A percentile compares a stretch with the other conserved stretches of the same genome.
Conservation (phyloP, 768 basidiomycete genomes). For the Auricularia auricula-judae region DNA sequence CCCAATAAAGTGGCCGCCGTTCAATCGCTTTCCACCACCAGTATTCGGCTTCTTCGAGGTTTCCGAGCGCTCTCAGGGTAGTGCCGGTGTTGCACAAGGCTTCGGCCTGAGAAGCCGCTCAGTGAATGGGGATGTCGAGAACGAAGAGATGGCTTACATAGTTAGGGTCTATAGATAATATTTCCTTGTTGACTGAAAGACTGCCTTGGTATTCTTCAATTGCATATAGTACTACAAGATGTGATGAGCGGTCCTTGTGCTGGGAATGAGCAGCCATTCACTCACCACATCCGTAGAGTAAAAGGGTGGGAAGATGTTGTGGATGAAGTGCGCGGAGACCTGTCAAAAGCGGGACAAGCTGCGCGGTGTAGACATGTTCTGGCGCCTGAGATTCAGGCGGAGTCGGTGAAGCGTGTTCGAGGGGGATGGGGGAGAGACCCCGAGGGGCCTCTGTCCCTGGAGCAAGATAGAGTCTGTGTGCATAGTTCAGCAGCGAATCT, state of each 20-base stretch:
- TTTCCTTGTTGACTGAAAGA: slow-evolving; percentile 21
- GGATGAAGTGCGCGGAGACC: slow-evolving; percentile 22
- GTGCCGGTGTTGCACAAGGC: slow-evolving; percentile 33
- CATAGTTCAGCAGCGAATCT: slow-evolving; percentile 23
- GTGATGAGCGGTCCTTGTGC: too few relatives aligned
- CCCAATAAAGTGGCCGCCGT: slow-evolving; percentile 22
- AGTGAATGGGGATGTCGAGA: background rate
- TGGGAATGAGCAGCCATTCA: too few relatives aligned
- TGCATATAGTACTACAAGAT: slow-evolving; percentile 16
- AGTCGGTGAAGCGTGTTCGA: slow-evolving; percentile 1
- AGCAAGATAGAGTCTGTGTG: slow-evolving; percentile 21
- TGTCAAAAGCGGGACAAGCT: slow-evolving; percentile 23
- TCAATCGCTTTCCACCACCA: slow-evolving; percentile 32
- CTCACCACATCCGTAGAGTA: slow-evolving; percentile 24
- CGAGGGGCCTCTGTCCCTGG: slow-evolving; percentile 5
- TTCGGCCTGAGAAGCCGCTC: slow-evolving; percentile 19
- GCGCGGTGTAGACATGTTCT: slow-evolving; percentile 13
- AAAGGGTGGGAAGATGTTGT: slow-evolving; percentile 21
- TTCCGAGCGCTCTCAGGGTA: slow-evolving; percentile 22
- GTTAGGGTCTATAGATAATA: slow-evolving; percentile 19
- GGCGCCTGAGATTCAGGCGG: slow-evolving; percentile 3
- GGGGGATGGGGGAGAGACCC: slow-evolving; percentile 8
- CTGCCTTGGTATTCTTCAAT: slow-evolving; percentile 21
- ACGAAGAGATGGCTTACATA: slow-evolving; percentile 9
- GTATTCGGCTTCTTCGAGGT: slow-evolving; percentile 21